Conservation (phyloP, 768 basidiomycete species). For the Pleurotus giganteus region DNA sequence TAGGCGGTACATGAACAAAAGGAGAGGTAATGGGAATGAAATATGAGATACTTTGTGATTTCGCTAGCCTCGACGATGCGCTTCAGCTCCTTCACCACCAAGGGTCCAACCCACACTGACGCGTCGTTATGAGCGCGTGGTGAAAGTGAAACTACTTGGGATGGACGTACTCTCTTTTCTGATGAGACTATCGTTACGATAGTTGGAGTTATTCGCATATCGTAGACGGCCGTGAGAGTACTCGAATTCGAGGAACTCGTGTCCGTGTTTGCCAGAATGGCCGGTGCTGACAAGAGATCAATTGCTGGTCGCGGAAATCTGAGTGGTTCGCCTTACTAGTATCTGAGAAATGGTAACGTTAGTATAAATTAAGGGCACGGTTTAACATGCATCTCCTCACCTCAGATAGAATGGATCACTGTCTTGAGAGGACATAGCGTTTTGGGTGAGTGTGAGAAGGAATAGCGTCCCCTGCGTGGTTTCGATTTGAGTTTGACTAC, state of each 20-base stretch:
- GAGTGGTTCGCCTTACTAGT: constrained; percentile 37
- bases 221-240: constrained; percentile 95
- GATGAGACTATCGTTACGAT: constrained; percentile 95
- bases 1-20: constrained; percentile 27
- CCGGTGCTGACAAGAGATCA: constrained; percentile 63
- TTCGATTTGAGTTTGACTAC: too few species aligned
- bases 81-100: constrained; percentile 93
- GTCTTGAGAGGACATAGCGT: constrained; percentile 54
- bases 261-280: constrained; percentile 97
- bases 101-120: constrained; percentile 90
- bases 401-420: constrained; percentile 82
- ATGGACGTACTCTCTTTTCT: constrained; percentile 90
- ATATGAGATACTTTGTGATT: constrained; percentile 76
- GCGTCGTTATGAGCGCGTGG: not conserved
- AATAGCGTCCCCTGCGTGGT: too few species aligned
- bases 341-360: constrained; percentile 31
- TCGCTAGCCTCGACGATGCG: constrained; percentile 91
- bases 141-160: not conserved
- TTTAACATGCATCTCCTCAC: constrained; percentile 40
- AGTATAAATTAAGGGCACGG: not conserved
- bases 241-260: constrained; percentile 98
- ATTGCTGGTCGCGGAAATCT: constrained; percentile 10
- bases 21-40: not conserved
- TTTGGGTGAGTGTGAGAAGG: too few species aligned
- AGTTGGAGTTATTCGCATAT: constrained; percentile 99